These are phyloP conservation scores for Pelargonium citronellum DNA, from an alignment of 441 rosid species.

Conservation along the genomic window DNA sequence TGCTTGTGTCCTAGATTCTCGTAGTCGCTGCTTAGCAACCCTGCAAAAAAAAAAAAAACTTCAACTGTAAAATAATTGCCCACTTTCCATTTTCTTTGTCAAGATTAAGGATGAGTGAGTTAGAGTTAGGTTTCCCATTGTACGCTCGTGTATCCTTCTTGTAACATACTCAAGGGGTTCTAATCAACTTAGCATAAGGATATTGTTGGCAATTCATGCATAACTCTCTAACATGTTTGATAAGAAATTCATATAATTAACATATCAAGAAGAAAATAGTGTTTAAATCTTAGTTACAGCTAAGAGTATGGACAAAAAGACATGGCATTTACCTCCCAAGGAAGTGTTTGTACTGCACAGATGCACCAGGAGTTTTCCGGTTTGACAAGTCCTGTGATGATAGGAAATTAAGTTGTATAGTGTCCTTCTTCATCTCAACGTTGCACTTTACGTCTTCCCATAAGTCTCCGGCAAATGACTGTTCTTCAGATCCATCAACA, in stretches of 20 bases:
- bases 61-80: too few species aligned
- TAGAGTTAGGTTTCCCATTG: too few species aligned
- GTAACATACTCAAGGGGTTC: too few species aligned
- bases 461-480: constrained; percentile 67
- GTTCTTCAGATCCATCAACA: constrained; percentile 28
- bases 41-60: constrained; percentile 32
- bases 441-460: constrained; percentile 67
- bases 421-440: constrained; percentile 59
- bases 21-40: constrained; percentile 76
- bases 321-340: constrained; percentile 63
- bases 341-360: constrained; percentile 71
- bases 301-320: background rate
- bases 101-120: too few species aligned
- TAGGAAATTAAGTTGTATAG: constrained; percentile 42
- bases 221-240: background rate
- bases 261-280: background rate
- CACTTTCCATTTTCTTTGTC: too few species aligned
- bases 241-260: background rate
- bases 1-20: constrained; percentile 76
- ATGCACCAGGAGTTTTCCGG: constrained; percentile 56
- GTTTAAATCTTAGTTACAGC: background rate
- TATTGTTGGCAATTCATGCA: too few species aligned
- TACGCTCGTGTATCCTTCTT: too few species aligned
- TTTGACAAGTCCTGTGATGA: constrained; percentile 56
- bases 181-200: too few species aligned